Base-by-base conservation (phyloP, 2,329 filamentous ascomycete species). In the Scopulariopsis brevicaulis region DNA sequence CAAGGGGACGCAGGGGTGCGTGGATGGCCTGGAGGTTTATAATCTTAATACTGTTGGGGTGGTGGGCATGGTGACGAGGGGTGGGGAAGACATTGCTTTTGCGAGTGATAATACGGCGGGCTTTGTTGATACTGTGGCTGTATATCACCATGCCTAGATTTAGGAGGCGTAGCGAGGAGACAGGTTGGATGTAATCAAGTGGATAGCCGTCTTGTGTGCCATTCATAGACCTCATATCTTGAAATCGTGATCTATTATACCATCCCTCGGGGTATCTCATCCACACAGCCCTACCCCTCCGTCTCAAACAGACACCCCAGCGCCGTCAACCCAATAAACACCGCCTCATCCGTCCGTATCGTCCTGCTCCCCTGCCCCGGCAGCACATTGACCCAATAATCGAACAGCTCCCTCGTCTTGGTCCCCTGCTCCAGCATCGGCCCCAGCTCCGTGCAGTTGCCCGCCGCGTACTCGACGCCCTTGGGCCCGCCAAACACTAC, bases 321-420 rank as follows among this genome's bases (percentile, higher is more conserved):
- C 1, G 83, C 82, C 65, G 85, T 86, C 67, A 95, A 69, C 0
- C 85, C 89, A 66, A 94, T 82, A 73, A 87, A 89, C 20, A 95
- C 72, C 1, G 90, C 89, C 72, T 96, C 90, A 64, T 95, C 90
- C 0, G 90, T 94, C 61, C 88, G 76, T 61, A 96, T 93, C 1
- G 85, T 90, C 64, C 90, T 77, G 68, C 88, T 93, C 1, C 89
- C 90, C 69, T 95, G 90, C 1, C 84, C 83, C 3, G 89, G 88
- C 62, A 91, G 77, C 52, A 94, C 78, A 69, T 96, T 89, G 20
- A 95, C 77, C 89, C 89, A 95, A 63, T 85, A 79, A 70, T 96
- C 90, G 68, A 96, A 96, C 55, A 93, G 68, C 63, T 89, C 83
- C 62, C 77, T 81, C 8, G 85, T 85, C 61, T 82, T 84, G 25